These are phyloP conservation scores for Fraxinus latifolia DNA, from an alignment of 305 asterid species.

Conservation along the genomic window DNA sequence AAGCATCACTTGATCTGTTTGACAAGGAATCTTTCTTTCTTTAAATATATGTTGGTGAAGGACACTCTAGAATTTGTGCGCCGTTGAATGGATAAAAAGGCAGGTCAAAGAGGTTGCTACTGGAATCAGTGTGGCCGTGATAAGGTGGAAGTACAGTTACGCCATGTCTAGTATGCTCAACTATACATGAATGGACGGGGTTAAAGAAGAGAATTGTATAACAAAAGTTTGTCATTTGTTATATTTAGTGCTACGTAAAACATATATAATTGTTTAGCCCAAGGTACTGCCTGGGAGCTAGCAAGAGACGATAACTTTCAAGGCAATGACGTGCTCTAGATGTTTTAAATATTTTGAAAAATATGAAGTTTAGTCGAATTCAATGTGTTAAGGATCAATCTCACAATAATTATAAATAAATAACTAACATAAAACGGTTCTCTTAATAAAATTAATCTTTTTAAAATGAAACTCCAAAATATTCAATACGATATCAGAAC, in stretches of 20 bases:
- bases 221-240: neutral
- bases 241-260: neutral
- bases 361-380: neutral
- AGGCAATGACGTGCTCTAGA: neutral
- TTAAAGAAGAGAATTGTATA: neutral
- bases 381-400: neutral
- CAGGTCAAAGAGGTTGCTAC: conserved; percentile 21
- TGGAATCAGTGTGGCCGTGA: neutral
- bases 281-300: neutral
- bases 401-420: neutral
- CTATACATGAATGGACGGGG: conserved; percentile 20
- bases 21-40: conserved; percentile 12
- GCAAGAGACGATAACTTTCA: neutral
- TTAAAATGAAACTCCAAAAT: neutral
- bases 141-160: neutral
- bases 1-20: neutral
- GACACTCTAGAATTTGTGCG: neutral
- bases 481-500: neutral
- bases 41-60: neutral
- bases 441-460: neutral
- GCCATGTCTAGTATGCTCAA: neutral
- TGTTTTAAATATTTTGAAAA: neutral
- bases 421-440: neutral
- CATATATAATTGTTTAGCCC: neutral
- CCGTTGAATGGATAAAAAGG: conserved; percentile 9